Evolutionary conservation across 345 rosid species (phyloP), one percentile per base, ranked within the genome.

Genomic region (Brassica incana): DNA sequence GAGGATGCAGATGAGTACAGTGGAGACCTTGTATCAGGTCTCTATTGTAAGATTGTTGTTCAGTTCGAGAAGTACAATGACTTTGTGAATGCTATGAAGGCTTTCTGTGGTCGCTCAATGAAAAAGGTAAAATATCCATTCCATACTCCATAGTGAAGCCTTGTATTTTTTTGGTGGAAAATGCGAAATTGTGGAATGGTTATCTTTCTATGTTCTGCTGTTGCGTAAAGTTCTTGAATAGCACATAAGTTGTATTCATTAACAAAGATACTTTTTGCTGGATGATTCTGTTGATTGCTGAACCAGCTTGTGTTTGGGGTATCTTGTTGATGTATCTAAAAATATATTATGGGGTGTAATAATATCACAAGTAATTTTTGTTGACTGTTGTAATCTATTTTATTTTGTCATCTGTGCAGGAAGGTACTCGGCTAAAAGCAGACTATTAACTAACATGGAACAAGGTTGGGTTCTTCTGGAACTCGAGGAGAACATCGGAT

Each of bases 391-490:
- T 38, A 5, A 52, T 61, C 5, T 56, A 25, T 18, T 35, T 8
- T 29, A n/a, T 38, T 63, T 52, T 1, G 48, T 56, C 38, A 40
- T 54, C 69, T 80, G 67, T 52, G 81, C 89, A 95, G 99, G 89
- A 92, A 90, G 97, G 99, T 60, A 86, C 95, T 40, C 83, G 88
- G 74, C 48, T 90, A 83, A 89, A 84, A 82, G 94, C 97, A 72
- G 97, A 91, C 84, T 95, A 86, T 76, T 94, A 89, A 75, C 90
- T 91, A 52, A 86, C 90, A 69, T 92, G 94, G 97, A 89, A 88
- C 85, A 90, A 87, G 80, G 90, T 88, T 76, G 90, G 88, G 77
- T 85, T 86, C 82, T 94, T 92, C 86, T 82, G 82, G 29, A 85
- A 82, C 82, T 79, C 87, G 5, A 88, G 90, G 83, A 85, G 74